phyloP scores from a whole-genome alignment of 192 early-diverging fungal species.

The Backusella westeae region DNA sequence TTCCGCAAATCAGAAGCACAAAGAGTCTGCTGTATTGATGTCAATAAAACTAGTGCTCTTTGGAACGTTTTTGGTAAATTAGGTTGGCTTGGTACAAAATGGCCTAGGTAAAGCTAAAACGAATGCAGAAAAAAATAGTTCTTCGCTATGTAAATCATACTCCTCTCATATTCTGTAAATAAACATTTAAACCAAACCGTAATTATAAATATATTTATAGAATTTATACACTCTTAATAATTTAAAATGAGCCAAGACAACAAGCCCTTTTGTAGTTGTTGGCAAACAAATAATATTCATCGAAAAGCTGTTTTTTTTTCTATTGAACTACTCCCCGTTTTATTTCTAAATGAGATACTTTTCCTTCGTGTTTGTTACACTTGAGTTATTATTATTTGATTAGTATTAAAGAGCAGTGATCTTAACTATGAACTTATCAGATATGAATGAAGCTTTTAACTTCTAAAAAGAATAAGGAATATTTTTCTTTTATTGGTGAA shows the following conservation, averaged over 20 bases:
- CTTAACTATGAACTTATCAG: neutral
- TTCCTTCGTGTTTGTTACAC: neutral
- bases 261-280: neutral
- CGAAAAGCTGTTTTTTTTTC: neutral
- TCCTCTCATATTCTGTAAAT: slow-evolving; percentile 1
- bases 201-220: neutral
- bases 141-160: neutral
- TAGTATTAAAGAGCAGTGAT: neutral
- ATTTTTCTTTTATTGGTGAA: slow-evolving; percentile 3
- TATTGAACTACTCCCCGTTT: neutral
- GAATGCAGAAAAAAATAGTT: neutral
- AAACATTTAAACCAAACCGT: neutral
- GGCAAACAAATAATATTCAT: neutral
- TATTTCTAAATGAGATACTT: neutral
- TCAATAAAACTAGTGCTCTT: slow-evolving; percentile 79
- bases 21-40: slow-evolving; percentile 77
- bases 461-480: neutral
- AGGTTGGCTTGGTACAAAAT: slow-evolving; percentile 62
- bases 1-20: slow-evolving; percentile 87
- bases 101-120: slow-evolving; percentile 21
- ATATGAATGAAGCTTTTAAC: neutral
- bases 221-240: neutral
- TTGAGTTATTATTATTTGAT: neutral
- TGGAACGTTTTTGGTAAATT: slow-evolving; percentile 75
- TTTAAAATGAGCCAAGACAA: neutral